Evolutionary conservation across 345 rosid genomes (phyloP).

Genomic region (Eucalyptus tenuipes): DNA sequence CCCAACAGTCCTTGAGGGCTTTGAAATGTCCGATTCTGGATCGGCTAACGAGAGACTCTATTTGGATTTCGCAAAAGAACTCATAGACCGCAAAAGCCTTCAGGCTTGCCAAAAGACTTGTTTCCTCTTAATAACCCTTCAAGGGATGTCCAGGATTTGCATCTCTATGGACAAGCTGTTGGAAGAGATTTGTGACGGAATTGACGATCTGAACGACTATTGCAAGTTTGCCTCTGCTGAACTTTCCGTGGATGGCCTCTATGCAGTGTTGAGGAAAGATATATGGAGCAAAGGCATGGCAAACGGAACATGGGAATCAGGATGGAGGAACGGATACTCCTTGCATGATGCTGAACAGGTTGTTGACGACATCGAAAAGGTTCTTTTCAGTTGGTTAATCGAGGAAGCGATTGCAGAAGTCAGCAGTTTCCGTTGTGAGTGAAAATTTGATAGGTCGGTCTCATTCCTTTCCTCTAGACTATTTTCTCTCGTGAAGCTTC

Average conservation of each 20-base stretch:
- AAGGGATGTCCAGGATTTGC: slow-evolving; percentile 5
- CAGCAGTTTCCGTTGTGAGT: not conserved
- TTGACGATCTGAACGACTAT: slow-evolving; percentile 33
- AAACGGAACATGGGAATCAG: slow-evolving; percentile 61
- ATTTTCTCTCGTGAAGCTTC: not conserved
- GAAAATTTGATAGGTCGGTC: not conserved
- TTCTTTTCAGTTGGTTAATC: slow-evolving; percentile 34
- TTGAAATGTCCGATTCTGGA: not conserved
- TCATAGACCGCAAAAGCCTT: slow-evolving; percentile 32
- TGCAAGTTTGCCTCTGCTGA: slow-evolving; percentile 4
- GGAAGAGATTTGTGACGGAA: slow-evolving; percentile 37
- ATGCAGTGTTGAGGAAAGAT: slow-evolving; percentile 44
- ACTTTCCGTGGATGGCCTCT: slow-evolving; percentile 17
- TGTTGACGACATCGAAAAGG: slow-evolving; percentile 46
- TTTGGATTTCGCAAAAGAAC: slow-evolving; percentile 60
- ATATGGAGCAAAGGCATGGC: slow-evolving; percentile 27
- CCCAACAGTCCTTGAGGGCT: not conserved
- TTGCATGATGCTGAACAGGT: slow-evolving; percentile 36
- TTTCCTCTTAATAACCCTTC: slow-evolving; percentile 1
- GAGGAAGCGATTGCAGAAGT: slow-evolving; percentile 32
- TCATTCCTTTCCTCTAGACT: not conserved
- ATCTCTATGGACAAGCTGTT: slow-evolving; percentile 38
- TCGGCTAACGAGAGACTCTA: slow-evolving; percentile 22
- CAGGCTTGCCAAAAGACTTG: slow-evolving; percentile 11
- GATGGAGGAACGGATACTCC: slow-evolving; percentile 60